These are phyloP conservation scores for Ganoderma lucidum DNA, from an alignment of 1,284 basidiomycete species.

Conservation along the genomic window DNA sequence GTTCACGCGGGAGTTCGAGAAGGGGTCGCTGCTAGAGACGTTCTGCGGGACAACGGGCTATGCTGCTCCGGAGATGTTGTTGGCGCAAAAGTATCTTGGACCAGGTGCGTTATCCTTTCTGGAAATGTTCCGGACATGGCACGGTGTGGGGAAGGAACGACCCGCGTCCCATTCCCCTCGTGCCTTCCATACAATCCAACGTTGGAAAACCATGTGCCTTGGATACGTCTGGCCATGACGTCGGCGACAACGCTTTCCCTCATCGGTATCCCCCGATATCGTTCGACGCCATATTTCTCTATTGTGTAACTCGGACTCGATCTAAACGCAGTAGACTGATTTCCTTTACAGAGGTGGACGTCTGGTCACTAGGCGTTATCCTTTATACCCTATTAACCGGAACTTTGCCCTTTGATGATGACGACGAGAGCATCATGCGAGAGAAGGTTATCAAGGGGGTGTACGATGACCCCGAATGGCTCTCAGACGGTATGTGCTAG, in stretches of 20 bases:
- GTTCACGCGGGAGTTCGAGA: conserved; percentile 94
- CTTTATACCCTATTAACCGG: conserved; percentile 95
- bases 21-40: conserved; percentile 87
- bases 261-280: background rate
- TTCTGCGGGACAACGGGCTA: conserved; percentile 98
- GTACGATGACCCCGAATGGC: conserved; percentile 92
- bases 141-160: background rate
- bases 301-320: background rate
- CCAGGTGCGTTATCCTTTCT: conserved; percentile 63
- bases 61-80: conserved; percentile 95
- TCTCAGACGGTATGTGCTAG: conserved; percentile 72
- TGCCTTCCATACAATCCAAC: background rate
- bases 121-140: background rate
- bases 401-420: conserved; percentile 96
- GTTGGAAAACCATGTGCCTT: background rate
- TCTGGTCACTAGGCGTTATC: conserved; percentile 98
- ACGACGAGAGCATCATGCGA: conserved; percentile 92
- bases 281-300: background rate
- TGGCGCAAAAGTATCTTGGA: conserved; percentile 90
- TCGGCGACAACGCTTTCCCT: background rate
- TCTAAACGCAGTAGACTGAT: background rate
- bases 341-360: conserved; percentile 81
- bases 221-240: background rate
- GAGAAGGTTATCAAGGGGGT: conserved; percentile 87
- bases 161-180: background rate